A percentile compares a stretch with the other conserved stretches of the same genome.
These are phyloP conservation scores for Colletotrichum godetiae DNA, from an alignment of 2,329 filamentous ascomycete genomes.

Conservation along the genomic window DNA sequence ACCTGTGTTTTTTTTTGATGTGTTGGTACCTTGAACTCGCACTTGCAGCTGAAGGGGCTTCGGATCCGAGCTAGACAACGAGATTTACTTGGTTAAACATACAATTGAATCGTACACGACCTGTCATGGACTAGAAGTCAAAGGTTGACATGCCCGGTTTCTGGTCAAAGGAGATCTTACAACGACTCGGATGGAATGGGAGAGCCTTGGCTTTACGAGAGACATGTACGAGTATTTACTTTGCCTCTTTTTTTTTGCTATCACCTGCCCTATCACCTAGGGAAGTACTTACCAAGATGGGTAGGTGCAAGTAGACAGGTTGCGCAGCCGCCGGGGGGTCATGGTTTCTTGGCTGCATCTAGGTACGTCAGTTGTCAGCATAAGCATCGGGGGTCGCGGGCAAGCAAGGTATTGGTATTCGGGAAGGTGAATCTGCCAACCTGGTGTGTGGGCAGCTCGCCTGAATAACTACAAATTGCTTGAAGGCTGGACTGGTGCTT, in stretches of 20 bases:
- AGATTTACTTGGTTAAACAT: no score
- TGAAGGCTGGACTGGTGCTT: no score
- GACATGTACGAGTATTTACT: neutral
- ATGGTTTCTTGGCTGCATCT: neutral
- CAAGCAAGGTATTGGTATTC: neutral
- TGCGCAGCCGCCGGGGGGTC: neutral
- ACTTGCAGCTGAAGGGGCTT: neutral
- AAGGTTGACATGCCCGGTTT: no score
- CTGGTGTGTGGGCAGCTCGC: neutral
- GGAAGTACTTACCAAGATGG: neutral
- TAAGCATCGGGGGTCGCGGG: neutral
- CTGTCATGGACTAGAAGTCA: no score
- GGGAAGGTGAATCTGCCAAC: neutral
- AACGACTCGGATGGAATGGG: no score
- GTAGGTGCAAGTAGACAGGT: neutral
- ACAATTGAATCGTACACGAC: no score
- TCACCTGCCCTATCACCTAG: neutral
- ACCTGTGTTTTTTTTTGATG: neutral
- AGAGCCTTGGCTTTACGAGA: neutral
- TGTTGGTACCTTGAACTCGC: neutral
- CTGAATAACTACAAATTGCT: no score
- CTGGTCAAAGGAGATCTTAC: no score
- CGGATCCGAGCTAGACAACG: neutral
- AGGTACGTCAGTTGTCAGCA: neutral
- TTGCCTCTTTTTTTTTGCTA: neutral